Evolutionary conservation across 306 rosid species (phyloP), one percentile per base, ranked within the genome.

Genomic region (Mimosa bimucronata): DNA sequence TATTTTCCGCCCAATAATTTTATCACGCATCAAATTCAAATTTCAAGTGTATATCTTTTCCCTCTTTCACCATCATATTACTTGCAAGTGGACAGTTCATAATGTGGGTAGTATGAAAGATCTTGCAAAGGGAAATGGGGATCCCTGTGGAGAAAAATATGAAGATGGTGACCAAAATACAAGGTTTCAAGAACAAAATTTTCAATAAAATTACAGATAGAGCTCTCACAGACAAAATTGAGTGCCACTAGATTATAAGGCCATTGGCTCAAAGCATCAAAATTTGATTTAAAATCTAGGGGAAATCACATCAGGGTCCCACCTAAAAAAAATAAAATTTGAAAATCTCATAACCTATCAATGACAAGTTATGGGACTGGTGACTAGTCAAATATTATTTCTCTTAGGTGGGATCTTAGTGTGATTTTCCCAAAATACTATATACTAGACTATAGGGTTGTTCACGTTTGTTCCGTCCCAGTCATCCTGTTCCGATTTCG

Each of bases 161-260:
- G 73, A 81, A 81, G 52, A 67, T 67, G 66, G 15, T 76, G 40
- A 57, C 0, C n/a, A 21, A n/a, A 18, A 18, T 21, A 53, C 61
- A 53, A 53, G 62, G 29, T 12, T 55, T 52, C 10, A 19, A 52
- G 0, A 52, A 52, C 19, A 52, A 19, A 18, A n/a, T 52, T 52
- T 19, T 19, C 60, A 53, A n/a, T 7, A 53, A 53, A 12, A 53
- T 6, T 18, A 12, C 26, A 25, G 41, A 52, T 76, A 57, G 85
- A 73, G 79, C 79, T 71, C 83, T 74, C 64, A 31, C 41, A 38
- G 52, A 25, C 65, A 85, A 87, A 87, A 85, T 66, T 79, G 85
- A 85, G 81, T 73, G 80, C 86, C 41, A 37, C 5, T 37, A 37
- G 41, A 7, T 37, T 37, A 37, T 3, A 37, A 3, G 7, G 4